A percentile compares a stretch with the other conserved stretches of the same genome.
phyloP scores from a whole-genome alignment of 164 flowering plant species.

The Chimonanthus praecox region DNA sequence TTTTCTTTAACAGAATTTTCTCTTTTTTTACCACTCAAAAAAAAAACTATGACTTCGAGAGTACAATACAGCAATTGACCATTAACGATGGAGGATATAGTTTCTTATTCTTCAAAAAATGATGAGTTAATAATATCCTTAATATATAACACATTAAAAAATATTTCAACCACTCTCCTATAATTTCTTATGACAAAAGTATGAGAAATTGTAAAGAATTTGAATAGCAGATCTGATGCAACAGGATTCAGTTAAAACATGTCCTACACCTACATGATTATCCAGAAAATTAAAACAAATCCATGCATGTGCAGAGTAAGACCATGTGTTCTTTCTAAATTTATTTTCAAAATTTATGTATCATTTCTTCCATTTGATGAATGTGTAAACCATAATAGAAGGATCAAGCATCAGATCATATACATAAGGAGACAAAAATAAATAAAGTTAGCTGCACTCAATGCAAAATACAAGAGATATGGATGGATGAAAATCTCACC shows the following conservation, averaged over 20 bases:
- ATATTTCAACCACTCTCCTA: neutral
- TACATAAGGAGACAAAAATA: neutral
- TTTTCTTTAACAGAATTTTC: too few species aligned
- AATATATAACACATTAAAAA: neutral
- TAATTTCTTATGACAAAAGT: neutral
- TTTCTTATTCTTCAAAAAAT: neutral
- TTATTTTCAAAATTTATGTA: neutral
- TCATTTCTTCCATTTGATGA: neutral
- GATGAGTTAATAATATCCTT: neutral
- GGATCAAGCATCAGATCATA: neutral
- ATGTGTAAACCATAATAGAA: neutral
- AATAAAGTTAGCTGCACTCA: neutral
- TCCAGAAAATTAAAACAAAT: too few species aligned
- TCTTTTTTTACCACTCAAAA: too few species aligned
- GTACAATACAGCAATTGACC: neutral
- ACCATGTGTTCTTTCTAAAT: too few species aligned
- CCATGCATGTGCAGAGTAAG: neutral
- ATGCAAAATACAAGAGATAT: neutral
- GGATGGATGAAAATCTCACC: slow-evolving; percentile 31
- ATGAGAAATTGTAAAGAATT: neutral
- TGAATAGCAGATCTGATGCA: neutral
- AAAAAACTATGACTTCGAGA: neutral
- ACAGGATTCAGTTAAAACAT: neutral
- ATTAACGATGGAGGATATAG: neutral
- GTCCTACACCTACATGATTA: neutral